These are phyloP conservation scores for Fomitopsis betulina DNA, from an alignment of 1,284 basidiomycete species.

Conservation along the genomic window DNA sequence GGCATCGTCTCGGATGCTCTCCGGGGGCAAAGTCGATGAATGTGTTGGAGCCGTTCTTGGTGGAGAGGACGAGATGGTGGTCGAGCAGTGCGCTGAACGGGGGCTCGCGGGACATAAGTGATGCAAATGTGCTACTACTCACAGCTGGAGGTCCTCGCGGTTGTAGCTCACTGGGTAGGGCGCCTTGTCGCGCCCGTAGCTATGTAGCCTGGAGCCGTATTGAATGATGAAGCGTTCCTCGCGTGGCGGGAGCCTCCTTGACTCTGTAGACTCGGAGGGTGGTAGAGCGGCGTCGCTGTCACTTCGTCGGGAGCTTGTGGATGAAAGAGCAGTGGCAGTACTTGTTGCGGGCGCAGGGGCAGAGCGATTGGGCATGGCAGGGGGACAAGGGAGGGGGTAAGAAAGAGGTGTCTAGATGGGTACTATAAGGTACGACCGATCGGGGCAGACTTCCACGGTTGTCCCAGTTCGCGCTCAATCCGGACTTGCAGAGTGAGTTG, in stretches of 20 bases:
- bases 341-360: neutral
- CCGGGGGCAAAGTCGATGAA: constrained; percentile 48
- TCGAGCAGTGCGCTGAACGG: constrained; percentile 51
- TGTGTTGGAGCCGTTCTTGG: constrained; percentile 44
- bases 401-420: neutral
- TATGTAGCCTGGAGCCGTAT: constrained; percentile 59
- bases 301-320: constrained; percentile 10
- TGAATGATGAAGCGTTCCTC: constrained; percentile 55
- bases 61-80: constrained; percentile 43
- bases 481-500: neutral
- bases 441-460: neutral
- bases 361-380: constrained; percentile 4
- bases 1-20: constrained; percentile 39
- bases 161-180: constrained; percentile 70
- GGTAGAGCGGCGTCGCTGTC: constrained; percentile 10
- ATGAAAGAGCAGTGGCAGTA: neutral
- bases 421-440: neutral
- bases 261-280: constrained; percentile 24
- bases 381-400: constrained; percentile 11
- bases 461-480: neutral
- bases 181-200: constrained; percentile 66
- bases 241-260: constrained; percentile 54
- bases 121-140: constrained; percentile 31
- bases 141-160: constrained; percentile 61
- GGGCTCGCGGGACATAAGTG: neutral